Percentiles rank a stretch among this genome's conserved stretches.
phyloP scores from a whole-genome alignment of 768 basidiomycete genomes.

The Naganishia vishniacii region DNA sequence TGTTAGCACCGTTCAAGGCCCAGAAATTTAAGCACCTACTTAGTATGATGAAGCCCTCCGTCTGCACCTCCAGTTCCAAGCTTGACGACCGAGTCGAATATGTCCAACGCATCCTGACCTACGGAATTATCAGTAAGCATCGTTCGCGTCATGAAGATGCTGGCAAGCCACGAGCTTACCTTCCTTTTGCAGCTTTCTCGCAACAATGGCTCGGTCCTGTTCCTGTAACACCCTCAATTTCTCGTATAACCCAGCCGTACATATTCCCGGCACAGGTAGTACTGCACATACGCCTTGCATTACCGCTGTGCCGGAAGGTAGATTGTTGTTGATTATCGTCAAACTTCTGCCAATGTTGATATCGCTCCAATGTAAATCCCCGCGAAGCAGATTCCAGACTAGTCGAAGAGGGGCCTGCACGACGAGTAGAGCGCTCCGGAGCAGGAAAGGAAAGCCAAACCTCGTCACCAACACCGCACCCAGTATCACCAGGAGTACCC shows the following conservation, averaged over 20 bases:
- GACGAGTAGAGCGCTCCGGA: not conserved
- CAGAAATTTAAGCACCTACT: slow-evolving; percentile 12
- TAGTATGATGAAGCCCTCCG: slow-evolving; percentile 27
- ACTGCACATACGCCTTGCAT: not conserved
- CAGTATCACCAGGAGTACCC: not conserved
- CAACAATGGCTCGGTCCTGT: slow-evolving; percentile 15
- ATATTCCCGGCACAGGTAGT: not conserved
- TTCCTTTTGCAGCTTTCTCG: slow-evolving; percentile 23
- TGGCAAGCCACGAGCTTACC: slow-evolving; percentile 13
- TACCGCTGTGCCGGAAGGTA: slow-evolving; percentile 7
- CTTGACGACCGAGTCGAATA: slow-evolving; percentile 26
- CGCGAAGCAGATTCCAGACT: not conserved
- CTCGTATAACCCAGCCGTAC: not conserved
- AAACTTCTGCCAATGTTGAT: not conserved
- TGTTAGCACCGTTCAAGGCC: not conserved
- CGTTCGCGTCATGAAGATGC: no score
- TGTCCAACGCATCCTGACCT: slow-evolving; percentile 21
- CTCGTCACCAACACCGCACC: not conserved
- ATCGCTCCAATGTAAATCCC: not conserved
- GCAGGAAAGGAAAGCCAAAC: slow-evolving; percentile 8
- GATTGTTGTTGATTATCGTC: not conserved
- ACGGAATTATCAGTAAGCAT: not conserved
- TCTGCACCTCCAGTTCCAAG: slow-evolving; percentile 27
- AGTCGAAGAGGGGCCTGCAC: not conserved
- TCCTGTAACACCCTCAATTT: slow-evolving; percentile 8